Evolutionary conservation across 2,329 filamentous ascomycete species (phyloP).

Genomic region (Aureobasidium lini): DNA sequence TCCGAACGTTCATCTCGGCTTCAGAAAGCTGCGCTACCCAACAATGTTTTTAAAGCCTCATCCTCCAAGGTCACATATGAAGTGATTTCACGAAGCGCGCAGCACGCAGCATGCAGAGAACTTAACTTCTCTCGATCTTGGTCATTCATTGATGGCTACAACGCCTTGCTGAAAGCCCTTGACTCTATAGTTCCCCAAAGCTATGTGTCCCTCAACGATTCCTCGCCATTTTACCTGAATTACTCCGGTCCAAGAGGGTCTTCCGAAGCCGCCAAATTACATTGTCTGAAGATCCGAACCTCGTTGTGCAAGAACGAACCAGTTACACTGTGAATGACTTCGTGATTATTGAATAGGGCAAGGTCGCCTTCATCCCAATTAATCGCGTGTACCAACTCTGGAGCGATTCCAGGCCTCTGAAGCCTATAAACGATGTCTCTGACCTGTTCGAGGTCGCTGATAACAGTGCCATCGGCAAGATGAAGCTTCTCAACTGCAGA

Average conservation of each 20-base stretch:
- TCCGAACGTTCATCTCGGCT: no score
- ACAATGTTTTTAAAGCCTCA: no score
- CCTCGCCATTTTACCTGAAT: neutral
- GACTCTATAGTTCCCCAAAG: no score
- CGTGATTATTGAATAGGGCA: constrained; percentile 72
- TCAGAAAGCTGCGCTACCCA: no score
- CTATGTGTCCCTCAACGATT: neutral
- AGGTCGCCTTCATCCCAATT: constrained; percentile 72
- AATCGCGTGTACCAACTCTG: constrained; percentile 61
- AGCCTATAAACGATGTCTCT: constrained; percentile 63
- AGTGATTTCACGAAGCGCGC: no score
- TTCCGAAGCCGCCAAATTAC: constrained; percentile 64
- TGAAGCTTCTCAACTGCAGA: constrained; percentile 64
- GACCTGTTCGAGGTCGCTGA: constrained; percentile 61
- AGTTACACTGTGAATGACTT: constrained; percentile 66
- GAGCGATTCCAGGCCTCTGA: constrained; percentile 65
- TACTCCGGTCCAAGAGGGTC: constrained; percentile 44
- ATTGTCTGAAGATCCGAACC: constrained; percentile 68
- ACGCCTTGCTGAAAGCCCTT: no score
- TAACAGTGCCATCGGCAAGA: constrained; percentile 55
- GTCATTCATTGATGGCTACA: no score
- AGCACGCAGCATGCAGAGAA: no score
- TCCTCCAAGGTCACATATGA: no score
- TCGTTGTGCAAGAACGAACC: constrained; percentile 68
- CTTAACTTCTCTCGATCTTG: no score